Base-by-base conservation (phyloP, 2,329 filamentous ascomycete species). In the Aureobasidium vineae region DNA sequence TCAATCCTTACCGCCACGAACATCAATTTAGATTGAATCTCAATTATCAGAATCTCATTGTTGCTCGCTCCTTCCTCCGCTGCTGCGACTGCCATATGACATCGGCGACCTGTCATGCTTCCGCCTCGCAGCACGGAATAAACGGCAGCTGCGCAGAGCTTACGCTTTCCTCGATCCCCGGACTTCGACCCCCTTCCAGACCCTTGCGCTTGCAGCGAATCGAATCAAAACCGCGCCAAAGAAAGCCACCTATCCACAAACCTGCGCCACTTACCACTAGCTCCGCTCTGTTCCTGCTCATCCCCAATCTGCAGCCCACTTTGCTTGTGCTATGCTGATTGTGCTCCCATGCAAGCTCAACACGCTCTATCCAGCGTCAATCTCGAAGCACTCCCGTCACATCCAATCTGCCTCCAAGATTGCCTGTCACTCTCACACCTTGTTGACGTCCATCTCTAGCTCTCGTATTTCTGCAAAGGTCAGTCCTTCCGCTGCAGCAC, bases 261-360 rank as follows among this genome's bases (percentile, higher is more conserved):
- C 2, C 7, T 47, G 45, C 59, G 59, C 59, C 59, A 52, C 59
- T 63, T 33, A 63, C 59, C 31, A 43, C 43, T 28, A 50, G 43
- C 43, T 16, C 45, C 57, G 43, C 43, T 26, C 40, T 43, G 40
- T 43, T 38, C 26, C 15, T 31, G 15, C 23, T 41, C 52, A 16
- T n/a, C 13, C 10, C 8, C 36, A 28, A 43, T 43, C 33, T 59
- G 54, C 54, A 43, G 54, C 54, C 38, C 38, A 59, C 41, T 33
- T 33, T 49, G 33, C 31, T 38, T 61, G 43, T 61, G 41, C 43
- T 40, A 45, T 45, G 38, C 54, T 43, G 23, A 7, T 57, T 57
- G 36, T 57, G 26, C 38, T 43, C 33, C 26, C 26, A 31, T 8
- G 31, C 53, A 31, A 21, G 31, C 36, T 38, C 23, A 41, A 41